Percentiles rank a stretch among this genome's conserved stretches.
These are phyloP conservation scores for Kluyveromyces nonfermentans DNA, from an alignment of 805 yeast genomes.

Conservation along the genomic window DNA sequence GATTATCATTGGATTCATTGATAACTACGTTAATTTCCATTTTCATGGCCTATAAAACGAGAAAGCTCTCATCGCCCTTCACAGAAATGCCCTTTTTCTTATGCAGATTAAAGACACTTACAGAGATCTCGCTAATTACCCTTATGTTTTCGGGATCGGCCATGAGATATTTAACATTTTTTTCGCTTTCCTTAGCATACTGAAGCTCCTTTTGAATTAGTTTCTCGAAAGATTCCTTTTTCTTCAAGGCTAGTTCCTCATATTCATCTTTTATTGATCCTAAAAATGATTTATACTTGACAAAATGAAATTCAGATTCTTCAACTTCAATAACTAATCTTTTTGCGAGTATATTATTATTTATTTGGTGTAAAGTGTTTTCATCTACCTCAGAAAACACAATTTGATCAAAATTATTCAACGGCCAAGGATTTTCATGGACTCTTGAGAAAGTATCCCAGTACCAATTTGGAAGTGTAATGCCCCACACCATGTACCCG, in stretches of 20 bases:
- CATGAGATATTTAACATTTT: slow-evolving; percentile 71
- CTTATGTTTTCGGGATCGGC: slow-evolving; percentile 59
- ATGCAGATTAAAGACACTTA: slow-evolving; percentile 90
- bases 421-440: slow-evolving; percentile 72
- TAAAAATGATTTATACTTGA: slow-evolving; percentile 66
- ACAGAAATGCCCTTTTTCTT: slow-evolving; percentile 73
- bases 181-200: slow-evolving; percentile 75
- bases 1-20: neutral
- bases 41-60: slow-evolving; percentile 96
- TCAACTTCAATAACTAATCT: slow-evolving; percentile 63
- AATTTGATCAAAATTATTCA: slow-evolving; percentile 87
- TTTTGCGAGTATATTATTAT: slow-evolving; percentile 74
- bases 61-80: slow-evolving; percentile 62
- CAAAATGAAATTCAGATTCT: slow-evolving; percentile 75
- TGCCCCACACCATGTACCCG: slow-evolving; percentile 93
- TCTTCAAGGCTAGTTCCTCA: slow-evolving; percentile 38
- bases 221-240: neutral
- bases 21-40: slow-evolving; percentile 89
- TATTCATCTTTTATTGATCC: slow-evolving; percentile 56
- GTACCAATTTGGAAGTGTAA: slow-evolving; percentile 98
- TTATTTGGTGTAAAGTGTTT: slow-evolving; percentile 60
- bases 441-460: slow-evolving; percentile 70
- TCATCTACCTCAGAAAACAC: slow-evolving; percentile 91
- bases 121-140: slow-evolving; percentile 92
- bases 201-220: neutral